A percentile compares a stretch with the other conserved stretches of the same genome.
These are phyloP conservation scores for Pterocarpus santalinus DNA, from an alignment of 306 rosid genomes.

Conservation along the genomic window DNA sequence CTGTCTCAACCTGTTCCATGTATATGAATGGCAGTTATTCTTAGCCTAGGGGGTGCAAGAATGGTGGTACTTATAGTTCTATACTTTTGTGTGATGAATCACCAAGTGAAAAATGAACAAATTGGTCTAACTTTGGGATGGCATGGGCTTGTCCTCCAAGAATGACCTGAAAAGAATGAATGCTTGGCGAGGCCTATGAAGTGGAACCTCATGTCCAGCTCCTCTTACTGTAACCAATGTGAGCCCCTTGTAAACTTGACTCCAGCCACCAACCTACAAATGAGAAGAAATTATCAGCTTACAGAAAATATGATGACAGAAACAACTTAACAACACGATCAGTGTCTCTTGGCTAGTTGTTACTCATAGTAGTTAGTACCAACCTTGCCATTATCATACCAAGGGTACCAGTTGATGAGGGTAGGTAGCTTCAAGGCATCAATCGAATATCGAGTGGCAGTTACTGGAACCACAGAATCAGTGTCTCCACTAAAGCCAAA, in stretches of 20 bases:
- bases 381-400: slow-evolving; percentile 91
- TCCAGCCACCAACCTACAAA: slow-evolving; percentile 93
- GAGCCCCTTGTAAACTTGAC: slow-evolving; percentile 86
- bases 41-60: slow-evolving; percentile 38
- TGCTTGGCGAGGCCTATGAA: slow-evolving; percentile 86
- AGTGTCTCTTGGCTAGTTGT: not conserved
- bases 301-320: not conserved
- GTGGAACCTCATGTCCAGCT: slow-evolving; percentile 98
- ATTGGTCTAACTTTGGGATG: slow-evolving; percentile 58
- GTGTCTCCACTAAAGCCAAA: slow-evolving; percentile 81
- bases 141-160: slow-evolving; percentile 87
- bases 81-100: slow-evolving; percentile 48
- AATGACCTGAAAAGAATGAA: slow-evolving; percentile 86
- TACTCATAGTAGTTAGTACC: slow-evolving; percentile 50
- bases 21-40: slow-evolving; percentile 37
- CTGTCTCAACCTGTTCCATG: slow-evolving; percentile 34
- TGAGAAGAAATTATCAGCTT: slow-evolving; percentile 41
- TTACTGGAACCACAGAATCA: slow-evolving; percentile 88
- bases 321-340: not conserved
- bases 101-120: slow-evolving; percentile 44
- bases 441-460: slow-evolving; percentile 90
- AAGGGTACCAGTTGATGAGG: slow-evolving; percentile 80
- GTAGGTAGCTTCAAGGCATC: slow-evolving; percentile 90
- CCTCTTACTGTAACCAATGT: slow-evolving; percentile 86
- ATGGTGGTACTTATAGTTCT: slow-evolving; percentile 28